Conservation (phyloP, 2,329 filamentous ascomycete species). For the Magnaporthiopsis rhizophila region DNA sequence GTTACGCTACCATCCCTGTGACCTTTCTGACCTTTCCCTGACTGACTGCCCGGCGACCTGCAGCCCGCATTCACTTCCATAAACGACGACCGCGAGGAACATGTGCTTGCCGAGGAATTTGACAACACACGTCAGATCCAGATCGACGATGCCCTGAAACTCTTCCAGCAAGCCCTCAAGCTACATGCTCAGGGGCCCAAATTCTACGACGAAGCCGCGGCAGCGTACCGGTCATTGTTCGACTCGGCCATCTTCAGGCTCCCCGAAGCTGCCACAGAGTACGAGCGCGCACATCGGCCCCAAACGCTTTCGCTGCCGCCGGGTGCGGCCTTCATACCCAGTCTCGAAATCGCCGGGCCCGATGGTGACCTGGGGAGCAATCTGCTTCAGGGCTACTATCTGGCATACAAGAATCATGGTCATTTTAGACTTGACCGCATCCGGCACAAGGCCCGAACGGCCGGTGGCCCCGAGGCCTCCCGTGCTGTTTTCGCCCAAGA, state of each 20-base stretch:
- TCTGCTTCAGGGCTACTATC: constrained; percentile 79
- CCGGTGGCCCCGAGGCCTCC: not conserved
- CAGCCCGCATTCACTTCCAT: constrained; percentile 72
- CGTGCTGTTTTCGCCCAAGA: constrained; percentile 2
- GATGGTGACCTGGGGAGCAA: constrained; percentile 71
- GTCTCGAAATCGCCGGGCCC: constrained; percentile 48
- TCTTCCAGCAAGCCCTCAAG: constrained; percentile 86
- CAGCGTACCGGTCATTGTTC: constrained; percentile 80
- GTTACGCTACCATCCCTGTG: not conserved
- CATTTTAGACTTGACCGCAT: constrained; percentile 80
- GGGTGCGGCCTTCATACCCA: constrained; percentile 39
- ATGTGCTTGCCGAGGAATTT: constrained; percentile 71
- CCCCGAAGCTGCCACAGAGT: constrained; percentile 78
- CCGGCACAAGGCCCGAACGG: constrained; percentile 34
- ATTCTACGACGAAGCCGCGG: constrained; percentile 66
- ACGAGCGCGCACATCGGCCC: constrained; percentile 59
- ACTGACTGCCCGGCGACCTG: not conserved
- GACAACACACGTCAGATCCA: constrained; percentile 81
- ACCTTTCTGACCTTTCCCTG: not conserved
- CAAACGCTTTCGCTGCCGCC: constrained; percentile 39
- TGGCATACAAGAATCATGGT: constrained; percentile 92
- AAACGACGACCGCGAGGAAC: constrained; percentile 90
- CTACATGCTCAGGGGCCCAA: constrained; percentile 79
- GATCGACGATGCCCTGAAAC: constrained; percentile 92
- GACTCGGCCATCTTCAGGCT: constrained; percentile 91